These are phyloP conservation scores for Sugiyamaella marilandica DNA, from an alignment of 805 yeast species.

Conservation along the genomic window DNA sequence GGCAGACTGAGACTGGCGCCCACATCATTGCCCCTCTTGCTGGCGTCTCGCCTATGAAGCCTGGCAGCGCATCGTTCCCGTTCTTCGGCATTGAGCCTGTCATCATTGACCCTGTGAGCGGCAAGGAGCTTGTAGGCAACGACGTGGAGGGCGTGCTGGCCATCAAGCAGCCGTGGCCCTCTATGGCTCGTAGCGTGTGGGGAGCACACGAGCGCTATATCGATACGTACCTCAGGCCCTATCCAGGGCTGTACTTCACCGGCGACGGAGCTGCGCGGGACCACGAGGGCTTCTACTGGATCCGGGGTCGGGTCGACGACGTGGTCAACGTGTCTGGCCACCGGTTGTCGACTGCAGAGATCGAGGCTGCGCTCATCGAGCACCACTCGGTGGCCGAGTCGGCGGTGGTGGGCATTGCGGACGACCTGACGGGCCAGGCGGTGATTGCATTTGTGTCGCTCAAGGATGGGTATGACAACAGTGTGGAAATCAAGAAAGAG, in stretches of 20 bases:
- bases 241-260: slow-evolving; percentile 90
- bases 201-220: slow-evolving; percentile 79
- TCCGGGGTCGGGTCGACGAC: slow-evolving; percentile 96
- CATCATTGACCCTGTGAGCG: slow-evolving; percentile 89
- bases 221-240: slow-evolving; percentile 90
- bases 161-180: slow-evolving; percentile 89
- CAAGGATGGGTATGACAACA: slow-evolving; percentile 45
- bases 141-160: slow-evolving; percentile 97
- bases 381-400: slow-evolving; percentile 81
- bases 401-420: slow-evolving; percentile 95
- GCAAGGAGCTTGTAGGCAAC: slow-evolving; percentile 75
- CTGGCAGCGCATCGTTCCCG: slow-evolving; percentile 95
- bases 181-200: slow-evolving; percentile 96
- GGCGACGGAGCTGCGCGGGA: slow-evolving; percentile 99
- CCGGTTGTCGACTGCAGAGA: slow-evolving; percentile 96
- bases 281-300: slow-evolving; percentile 95
- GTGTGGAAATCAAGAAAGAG: slow-evolving; percentile 51
- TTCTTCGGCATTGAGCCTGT: slow-evolving; percentile 91
- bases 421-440: slow-evolving; percentile 96
- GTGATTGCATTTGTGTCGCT: slow-evolving; percentile 91
- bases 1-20: slow-evolving; percentile 99
- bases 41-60: slow-evolving; percentile 91
- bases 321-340: slow-evolving; percentile 98
- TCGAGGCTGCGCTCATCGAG: slow-evolving; percentile 84
- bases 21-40: slow-evolving; percentile 93